phyloP scores from a whole-genome alignment of 2,329 filamentous ascomycete species.

The Pseudocercospora macadamiae region DNA sequence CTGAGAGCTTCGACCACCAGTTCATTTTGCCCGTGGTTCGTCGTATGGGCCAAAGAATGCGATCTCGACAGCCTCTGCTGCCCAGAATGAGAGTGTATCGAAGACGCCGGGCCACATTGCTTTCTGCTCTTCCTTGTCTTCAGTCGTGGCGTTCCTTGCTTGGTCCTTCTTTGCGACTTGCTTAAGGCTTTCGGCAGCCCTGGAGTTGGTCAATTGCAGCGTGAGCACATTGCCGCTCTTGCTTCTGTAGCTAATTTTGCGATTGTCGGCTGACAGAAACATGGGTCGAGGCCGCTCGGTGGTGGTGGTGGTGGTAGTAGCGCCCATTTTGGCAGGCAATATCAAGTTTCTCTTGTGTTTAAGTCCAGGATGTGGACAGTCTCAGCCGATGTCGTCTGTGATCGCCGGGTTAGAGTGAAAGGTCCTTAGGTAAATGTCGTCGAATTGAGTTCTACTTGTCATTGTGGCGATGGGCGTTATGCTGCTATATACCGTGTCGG shows the following conservation, averaged over 20 bases:
- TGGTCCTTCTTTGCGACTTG: constrained; percentile 18
- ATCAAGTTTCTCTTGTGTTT: background rate
- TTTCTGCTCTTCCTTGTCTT: constrained; percentile 10
- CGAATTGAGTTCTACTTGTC: background rate
- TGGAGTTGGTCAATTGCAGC: constrained; percentile 27
- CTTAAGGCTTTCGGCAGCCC: constrained; percentile 22
- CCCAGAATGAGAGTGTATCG: constrained; percentile 28
- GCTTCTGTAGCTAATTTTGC: constrained; percentile 27
- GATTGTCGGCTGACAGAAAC: constrained; percentile 22
- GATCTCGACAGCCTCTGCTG: constrained; percentile 28
- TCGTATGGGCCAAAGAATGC: constrained; percentile 29
- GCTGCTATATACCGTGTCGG: background rate
- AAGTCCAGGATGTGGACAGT: background rate
- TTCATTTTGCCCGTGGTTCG: constrained; percentile 19
- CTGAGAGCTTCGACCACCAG: background rate
- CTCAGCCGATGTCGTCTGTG: background rate
- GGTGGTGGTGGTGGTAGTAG: constrained; percentile 16
- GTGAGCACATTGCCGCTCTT: constrained; percentile 26
- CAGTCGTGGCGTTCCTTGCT: background rate
- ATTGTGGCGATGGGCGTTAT: background rate
- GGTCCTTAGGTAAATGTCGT: background rate
- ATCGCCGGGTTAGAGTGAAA: background rate
- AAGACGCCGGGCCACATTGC: constrained; percentile 24
- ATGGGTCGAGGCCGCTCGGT: constrained; percentile 17
- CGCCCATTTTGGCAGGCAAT: constrained; percentile 17